phyloP scores from a whole-genome alignment of 2,329 filamentous ascomycete species.

The Rhinocladiella mackenziei region DNA sequence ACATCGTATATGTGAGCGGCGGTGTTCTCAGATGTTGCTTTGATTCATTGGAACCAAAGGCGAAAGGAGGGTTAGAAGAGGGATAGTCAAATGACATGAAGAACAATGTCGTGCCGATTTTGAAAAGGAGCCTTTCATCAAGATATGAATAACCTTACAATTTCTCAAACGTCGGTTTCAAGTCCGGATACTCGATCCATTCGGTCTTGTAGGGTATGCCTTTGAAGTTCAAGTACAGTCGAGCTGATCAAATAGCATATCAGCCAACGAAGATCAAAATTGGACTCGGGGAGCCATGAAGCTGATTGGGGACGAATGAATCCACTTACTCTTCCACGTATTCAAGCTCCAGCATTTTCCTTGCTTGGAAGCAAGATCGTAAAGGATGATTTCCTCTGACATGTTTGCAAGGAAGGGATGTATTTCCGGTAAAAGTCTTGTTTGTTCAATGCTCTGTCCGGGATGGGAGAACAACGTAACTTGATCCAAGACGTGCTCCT shows the following conservation, averaged over 20 bases:
- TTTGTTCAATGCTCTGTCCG: no score
- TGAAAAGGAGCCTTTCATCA: slow-evolving; percentile 1
- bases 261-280: background rate
- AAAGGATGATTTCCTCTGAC: slow-evolving; percentile 49
- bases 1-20: background rate
- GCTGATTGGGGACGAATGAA: no score
- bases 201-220: slow-evolving; percentile 62
- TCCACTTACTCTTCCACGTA: slow-evolving; percentile 62
- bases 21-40: no score
- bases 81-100: background rate
- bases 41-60: background rate
- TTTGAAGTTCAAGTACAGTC: slow-evolving; percentile 65
- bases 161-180: slow-evolving; percentile 53
- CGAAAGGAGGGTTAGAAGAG: background rate
- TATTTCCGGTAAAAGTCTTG: no score
- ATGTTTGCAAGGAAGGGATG: slow-evolving; percentile 14
- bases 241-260: slow-evolving; percentile 55
- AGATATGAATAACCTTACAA: slow-evolving; percentile 36
- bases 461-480: no score
- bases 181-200: slow-evolving; percentile 67
- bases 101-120: background rate
- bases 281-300: background rate
- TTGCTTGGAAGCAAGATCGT: slow-evolving; percentile 58
- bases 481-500: no score
- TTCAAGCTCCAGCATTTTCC: slow-evolving; percentile 61